Base-by-base conservation (phyloP, 2,329 filamentous ascomycete species). In the Fusarium xylarioides region DNA sequence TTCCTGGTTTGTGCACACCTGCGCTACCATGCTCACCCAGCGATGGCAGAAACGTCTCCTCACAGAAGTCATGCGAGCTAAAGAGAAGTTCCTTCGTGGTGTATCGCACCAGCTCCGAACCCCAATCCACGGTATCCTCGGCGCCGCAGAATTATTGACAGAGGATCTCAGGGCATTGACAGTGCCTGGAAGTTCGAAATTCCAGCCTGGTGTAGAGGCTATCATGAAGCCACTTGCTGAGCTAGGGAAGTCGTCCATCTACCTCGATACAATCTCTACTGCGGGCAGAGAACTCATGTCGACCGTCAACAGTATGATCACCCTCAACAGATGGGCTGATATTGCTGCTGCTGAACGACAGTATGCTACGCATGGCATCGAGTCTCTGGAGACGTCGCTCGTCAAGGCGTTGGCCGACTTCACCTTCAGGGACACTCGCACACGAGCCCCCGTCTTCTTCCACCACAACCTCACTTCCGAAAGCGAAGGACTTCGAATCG, bases 71-170 rank as follows among this genome's bases (percentile, higher is more conserved):
- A 79, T 85, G 63, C 74, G 75, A 18, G 83, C 83, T 0, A 86
- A 86, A 58, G 83, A 85, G 4, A 80, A 75, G 7, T 86, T 86
- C 61, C 75, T 86, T 2, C 79, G 85, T 8, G 83, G 84, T 1
- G 81, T 86, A 14, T 85, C 83, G 0, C 85, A 86, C 58, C 83
- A 86, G 40, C 81, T 86, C 1, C 80, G 85, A 42, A 86, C 85
- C 1, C 85, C 85, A 0, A 85, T 86, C 9, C 85, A 86, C 38
- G 85, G 85, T 0, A 84, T 86, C 5, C 78, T 86, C 0, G 80
- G 79, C 3, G 79, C 78, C 2, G 75, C 75, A 3, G 79, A 86
- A 21, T 72, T 86, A 0, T 75, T 86, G 2, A 80, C 80, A 1
- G 84, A 86, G 61, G 84, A 85, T 42, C 63, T 85, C 0, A 79